A percentile compares a stretch with the other conserved stretches of the same genome.
Conservation (phyloP, 2,329 filamentous ascomycete genomes). For the Endothia cerciana region DNA sequence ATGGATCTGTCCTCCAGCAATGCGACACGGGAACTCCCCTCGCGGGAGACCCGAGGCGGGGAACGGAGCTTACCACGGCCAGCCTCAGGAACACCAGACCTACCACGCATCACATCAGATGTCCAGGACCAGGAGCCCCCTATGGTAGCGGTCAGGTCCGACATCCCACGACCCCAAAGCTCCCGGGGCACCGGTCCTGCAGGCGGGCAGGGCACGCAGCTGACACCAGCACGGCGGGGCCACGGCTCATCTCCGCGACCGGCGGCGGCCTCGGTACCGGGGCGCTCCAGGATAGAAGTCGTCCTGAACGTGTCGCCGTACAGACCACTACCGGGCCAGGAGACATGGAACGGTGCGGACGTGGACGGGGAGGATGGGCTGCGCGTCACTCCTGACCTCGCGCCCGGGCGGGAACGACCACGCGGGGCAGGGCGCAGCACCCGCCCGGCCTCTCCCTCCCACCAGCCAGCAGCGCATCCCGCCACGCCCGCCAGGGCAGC, state of each 20-base stretch:
- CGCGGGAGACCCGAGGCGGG: slow-evolving; percentile 7
- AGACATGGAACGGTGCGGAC: slow-evolving; percentile 7
- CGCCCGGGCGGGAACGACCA: background rate
- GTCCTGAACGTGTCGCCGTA: slow-evolving; percentile 22
- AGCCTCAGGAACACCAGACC: slow-evolving; percentile 8
- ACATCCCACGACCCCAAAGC: background rate
- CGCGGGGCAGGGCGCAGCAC: background rate
- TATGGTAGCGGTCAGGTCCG: background rate
- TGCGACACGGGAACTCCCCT: background rate
- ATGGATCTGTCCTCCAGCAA: background rate
- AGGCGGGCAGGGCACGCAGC: background rate
- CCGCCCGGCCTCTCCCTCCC: no score
- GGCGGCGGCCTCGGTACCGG: background rate
- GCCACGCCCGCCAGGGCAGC: background rate
- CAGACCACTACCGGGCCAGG: background rate
- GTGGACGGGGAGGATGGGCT: slow-evolving; percentile 17
- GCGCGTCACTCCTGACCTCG: slow-evolving; percentile 1
- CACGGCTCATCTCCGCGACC: background rate
- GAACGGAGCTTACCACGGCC: slow-evolving; percentile 9
- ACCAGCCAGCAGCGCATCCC: no score
- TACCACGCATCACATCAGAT: slow-evolving; percentile 17
- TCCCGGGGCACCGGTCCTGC: background rate
- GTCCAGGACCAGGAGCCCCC: slow-evolving; percentile 4
- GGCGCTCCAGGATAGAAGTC: slow-evolving; percentile 24
- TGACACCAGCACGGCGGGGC: background rate